These are phyloP conservation scores for Globisporangium parvum DNA, from an alignment of 352 stramenopile species.

Conservation along the genomic window DNA sequence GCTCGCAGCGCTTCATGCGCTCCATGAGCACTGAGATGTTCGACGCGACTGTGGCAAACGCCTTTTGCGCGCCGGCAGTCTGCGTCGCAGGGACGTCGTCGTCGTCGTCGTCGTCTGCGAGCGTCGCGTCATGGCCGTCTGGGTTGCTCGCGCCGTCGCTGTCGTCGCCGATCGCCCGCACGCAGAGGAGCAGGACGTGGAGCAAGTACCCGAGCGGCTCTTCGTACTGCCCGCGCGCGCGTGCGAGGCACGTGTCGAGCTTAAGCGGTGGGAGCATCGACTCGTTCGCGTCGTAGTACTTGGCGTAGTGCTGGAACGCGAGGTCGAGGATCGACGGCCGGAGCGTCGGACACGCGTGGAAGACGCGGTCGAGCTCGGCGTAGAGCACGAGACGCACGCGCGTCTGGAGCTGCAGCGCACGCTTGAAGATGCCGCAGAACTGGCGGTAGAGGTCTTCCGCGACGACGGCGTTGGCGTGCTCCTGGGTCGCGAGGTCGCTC, in stretches of 20 bases:
- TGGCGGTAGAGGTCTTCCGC: constrained; percentile 52
- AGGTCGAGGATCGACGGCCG: constrained; percentile 36
- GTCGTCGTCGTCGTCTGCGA: constrained; percentile 20
- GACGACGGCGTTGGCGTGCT: constrained; percentile 30
- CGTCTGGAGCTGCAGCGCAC: constrained; percentile 39
- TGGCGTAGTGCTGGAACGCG: constrained; percentile 33
- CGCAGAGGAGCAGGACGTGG: constrained; percentile 30
- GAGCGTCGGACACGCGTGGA: constrained; percentile 36
- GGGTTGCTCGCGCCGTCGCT: constrained; percentile 5
- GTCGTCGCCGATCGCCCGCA: constrained; percentile 15
- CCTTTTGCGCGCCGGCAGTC: constrained; percentile 15
- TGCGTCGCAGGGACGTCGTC: constrained; percentile 35
- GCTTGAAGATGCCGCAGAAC: constrained; percentile 49
- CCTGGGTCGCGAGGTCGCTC: constrained; percentile 29
- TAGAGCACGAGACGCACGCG: constrained; percentile 42
- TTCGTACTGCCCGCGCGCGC: constrained; percentile 27
- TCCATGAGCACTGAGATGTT: constrained; percentile 32
- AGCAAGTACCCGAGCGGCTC: constrained; percentile 37
- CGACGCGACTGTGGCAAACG: constrained; percentile 19
- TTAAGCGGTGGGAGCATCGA: constrained; percentile 39
- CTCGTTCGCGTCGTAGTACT: constrained; percentile 46
- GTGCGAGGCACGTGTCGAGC: constrained; percentile 28
- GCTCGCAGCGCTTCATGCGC: constrained; percentile 37
- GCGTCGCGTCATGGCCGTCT: constrained; percentile 24
- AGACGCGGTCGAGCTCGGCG: constrained; percentile 33